Conservation (phyloP, 371 early-diverging fungal genomes). For the Batrachochytrium dendrobatidis region DNA sequence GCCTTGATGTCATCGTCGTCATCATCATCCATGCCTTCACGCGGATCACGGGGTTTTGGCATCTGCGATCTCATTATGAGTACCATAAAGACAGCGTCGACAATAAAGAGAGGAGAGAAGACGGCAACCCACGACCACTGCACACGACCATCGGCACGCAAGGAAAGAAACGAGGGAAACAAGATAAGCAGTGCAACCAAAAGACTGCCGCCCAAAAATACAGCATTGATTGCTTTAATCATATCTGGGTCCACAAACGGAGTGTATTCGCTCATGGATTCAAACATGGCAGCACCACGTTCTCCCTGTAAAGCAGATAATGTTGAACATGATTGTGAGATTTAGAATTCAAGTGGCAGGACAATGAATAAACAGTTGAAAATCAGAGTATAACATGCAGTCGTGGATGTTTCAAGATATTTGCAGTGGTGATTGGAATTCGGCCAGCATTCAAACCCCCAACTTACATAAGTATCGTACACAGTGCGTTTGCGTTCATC, state of each 20-base stretch:
- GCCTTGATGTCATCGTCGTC: not conserved
- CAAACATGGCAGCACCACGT: slow-evolving; percentile 75
- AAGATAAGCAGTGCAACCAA: slow-evolving; percentile 58
- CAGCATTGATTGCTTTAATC: slow-evolving; percentile 59
- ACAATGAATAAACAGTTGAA: not conserved
- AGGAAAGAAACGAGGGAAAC: slow-evolving; percentile 68
- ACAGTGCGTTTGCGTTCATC: slow-evolving; percentile 47
- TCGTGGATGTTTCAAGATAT: too few species aligned
- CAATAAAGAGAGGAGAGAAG: slow-evolving; percentile 74
- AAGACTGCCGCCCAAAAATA: slow-evolving; percentile 50
- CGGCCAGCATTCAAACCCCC: not conserved
- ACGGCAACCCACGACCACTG: slow-evolving; percentile 65
- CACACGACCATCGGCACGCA: slow-evolving; percentile 62
- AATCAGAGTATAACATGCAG: not conserved
- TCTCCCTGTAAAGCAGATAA: slow-evolving; percentile 59
- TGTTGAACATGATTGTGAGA: not conserved
- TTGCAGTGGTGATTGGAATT: not conserved
- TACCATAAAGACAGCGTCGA: slow-evolving; percentile 13
- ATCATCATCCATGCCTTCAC: not conserved
- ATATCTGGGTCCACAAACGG: slow-evolving; percentile 71
- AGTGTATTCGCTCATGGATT: slow-evolving; percentile 47
- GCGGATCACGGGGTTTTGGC: not conserved
- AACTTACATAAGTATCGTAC: slow-evolving; percentile 35
- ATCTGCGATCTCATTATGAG: not conserved
- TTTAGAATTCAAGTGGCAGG: not conserved